These are phyloP conservation scores for Ophiocordyceps australis DNA, from an alignment of 2,329 filamentous ascomycete species.

Conservation along the genomic window DNA sequence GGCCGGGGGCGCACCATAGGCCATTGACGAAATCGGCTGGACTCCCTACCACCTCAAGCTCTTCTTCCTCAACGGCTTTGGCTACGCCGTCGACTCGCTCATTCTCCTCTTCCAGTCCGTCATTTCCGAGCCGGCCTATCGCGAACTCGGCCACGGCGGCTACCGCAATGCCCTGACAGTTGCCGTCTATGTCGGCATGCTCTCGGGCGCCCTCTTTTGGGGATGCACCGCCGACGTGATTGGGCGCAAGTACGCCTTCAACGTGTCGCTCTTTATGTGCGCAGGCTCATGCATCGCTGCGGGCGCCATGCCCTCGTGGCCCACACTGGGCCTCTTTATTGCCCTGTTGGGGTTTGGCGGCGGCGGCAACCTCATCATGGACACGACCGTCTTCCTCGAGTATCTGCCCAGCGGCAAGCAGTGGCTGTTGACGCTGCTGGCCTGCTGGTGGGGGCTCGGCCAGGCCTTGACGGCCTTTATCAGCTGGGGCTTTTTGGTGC, in stretches of 20 bases:
- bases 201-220: conserved; percentile 46
- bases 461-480: conserved; percentile 26
- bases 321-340: conserved; percentile 43
- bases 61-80: conserved; percentile 44
- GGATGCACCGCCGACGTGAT: conserved; percentile 49
- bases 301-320: conserved; percentile 49
- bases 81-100: conserved; percentile 29
- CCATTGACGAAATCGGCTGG: conserved; percentile 41
- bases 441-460: conserved; percentile 31
- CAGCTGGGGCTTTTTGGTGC: conserved; percentile 27
- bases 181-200: conserved; percentile 38
- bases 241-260: conserved; percentile 51
- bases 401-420: conserved; percentile 27
- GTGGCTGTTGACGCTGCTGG: conserved; percentile 26
- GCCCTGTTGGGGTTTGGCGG: conserved; percentile 43
- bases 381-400: conserved; percentile 32
- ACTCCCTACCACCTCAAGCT: conserved; percentile 40
- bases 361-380: conserved; percentile 30
- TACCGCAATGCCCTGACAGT: conserved; percentile 41
- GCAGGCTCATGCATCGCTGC: conserved; percentile 39
- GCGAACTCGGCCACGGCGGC: conserved; percentile 36
- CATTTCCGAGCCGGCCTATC: conserved; percentile 36
- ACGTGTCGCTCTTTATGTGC: conserved; percentile 44
- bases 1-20: conserved; percentile 10
- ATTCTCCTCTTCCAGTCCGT: conserved; percentile 40